These are phyloP conservation scores for Nothomitra cinnamomea DNA, from an alignment of 2,329 filamentous ascomycete genomes.

Conservation along the genomic window DNA sequence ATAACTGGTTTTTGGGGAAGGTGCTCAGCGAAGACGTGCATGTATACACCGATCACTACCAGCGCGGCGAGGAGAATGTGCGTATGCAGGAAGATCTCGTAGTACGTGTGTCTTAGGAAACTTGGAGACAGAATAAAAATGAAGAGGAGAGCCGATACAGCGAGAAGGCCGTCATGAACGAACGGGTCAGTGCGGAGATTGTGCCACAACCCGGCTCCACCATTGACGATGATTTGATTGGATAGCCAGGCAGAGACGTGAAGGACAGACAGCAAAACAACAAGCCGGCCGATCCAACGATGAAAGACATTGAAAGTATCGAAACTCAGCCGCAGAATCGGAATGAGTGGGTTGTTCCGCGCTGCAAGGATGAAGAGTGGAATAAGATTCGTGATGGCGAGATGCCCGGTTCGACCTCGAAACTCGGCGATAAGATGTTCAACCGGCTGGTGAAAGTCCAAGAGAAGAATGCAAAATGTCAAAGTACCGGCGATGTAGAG, in stretches of 20 bases:
- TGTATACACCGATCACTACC: slow-evolving; percentile 46
- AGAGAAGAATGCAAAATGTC: slow-evolving; percentile 52
- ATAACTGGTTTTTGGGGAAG: slow-evolving; percentile 41
- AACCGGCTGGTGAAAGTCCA: slow-evolving; percentile 38
- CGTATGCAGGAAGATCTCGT: slow-evolving; percentile 58
- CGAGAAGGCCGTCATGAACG: slow-evolving; percentile 13
- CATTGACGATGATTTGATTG: slow-evolving; percentile 31
- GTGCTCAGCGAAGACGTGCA: slow-evolving; percentile 40
- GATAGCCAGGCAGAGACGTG: slow-evolving; percentile 44
- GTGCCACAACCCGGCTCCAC: not conserved
- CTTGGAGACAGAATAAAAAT: slow-evolving; percentile 54
- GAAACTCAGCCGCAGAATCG: slow-evolving; percentile 54
- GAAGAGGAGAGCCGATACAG: slow-evolving; percentile 40
- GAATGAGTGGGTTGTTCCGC: slow-evolving; percentile 63
- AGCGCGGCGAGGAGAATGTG: slow-evolving; percentile 48
- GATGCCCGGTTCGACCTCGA: slow-evolving; percentile 51
- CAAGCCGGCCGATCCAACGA: slow-evolving; percentile 64
- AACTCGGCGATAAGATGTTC: slow-evolving; percentile 31
- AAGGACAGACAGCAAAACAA: slow-evolving; percentile 48
- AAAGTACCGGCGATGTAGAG: slow-evolving; percentile 58
- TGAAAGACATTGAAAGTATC: slow-evolving; percentile 71
- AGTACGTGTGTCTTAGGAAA: slow-evolving; percentile 57
- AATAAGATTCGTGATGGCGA: slow-evolving; percentile 60
- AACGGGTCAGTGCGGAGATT: slow-evolving; percentile 6
- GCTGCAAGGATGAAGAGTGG: slow-evolving; percentile 58